phyloP scores from a whole-genome alignment of 805 yeast species.

The Candida peoriensis region DNA sequence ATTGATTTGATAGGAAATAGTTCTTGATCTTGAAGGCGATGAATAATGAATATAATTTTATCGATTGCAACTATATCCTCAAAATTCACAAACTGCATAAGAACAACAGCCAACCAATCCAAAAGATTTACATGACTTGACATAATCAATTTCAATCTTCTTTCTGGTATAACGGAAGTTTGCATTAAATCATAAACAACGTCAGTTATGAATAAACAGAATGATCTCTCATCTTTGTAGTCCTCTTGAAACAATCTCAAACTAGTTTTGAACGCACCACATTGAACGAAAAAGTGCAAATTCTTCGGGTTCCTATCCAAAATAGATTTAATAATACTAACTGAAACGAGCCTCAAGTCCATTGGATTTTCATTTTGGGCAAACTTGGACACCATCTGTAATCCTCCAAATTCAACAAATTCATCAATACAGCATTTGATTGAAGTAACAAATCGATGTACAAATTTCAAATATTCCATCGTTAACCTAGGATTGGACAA shows the following conservation, averaged over 20 bases:
- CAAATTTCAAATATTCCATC: slow-evolving; percentile 1
- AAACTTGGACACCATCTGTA: slow-evolving; percentile 9
- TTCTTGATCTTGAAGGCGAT: slow-evolving; percentile 30
- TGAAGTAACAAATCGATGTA: background rate
- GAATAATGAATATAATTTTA: slow-evolving; percentile 30
- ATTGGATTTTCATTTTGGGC: slow-evolving; percentile 2
- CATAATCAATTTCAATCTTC: slow-evolving; percentile 36
- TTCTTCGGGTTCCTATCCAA: slow-evolving; percentile 27
- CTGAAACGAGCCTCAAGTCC: slow-evolving; percentile 1
- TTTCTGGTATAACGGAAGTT: slow-evolving; percentile 34
- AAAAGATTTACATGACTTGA: slow-evolving; percentile 32
- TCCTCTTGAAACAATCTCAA: slow-evolving; percentile 42
- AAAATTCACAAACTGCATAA: slow-evolving; percentile 24
- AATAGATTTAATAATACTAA: slow-evolving; percentile 5
- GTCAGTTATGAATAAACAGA: slow-evolving; percentile 34
- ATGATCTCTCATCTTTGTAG: slow-evolving; percentile 33
- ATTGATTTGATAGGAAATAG: slow-evolving; percentile 37
- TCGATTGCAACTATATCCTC: slow-evolving; percentile 18
- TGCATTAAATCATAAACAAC: slow-evolving; percentile 1
- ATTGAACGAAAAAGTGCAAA: slow-evolving; percentile 36
- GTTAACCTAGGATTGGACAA: background rate
- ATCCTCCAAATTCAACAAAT: slow-evolving; percentile 18
- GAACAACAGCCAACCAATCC: slow-evolving; percentile 36
- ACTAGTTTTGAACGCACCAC: slow-evolving; percentile 39
- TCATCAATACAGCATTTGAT: background rate